phyloP scores from a whole-genome alignment of 768 basidiomycete species.

The Rhodotorula babjevae region DNA sequence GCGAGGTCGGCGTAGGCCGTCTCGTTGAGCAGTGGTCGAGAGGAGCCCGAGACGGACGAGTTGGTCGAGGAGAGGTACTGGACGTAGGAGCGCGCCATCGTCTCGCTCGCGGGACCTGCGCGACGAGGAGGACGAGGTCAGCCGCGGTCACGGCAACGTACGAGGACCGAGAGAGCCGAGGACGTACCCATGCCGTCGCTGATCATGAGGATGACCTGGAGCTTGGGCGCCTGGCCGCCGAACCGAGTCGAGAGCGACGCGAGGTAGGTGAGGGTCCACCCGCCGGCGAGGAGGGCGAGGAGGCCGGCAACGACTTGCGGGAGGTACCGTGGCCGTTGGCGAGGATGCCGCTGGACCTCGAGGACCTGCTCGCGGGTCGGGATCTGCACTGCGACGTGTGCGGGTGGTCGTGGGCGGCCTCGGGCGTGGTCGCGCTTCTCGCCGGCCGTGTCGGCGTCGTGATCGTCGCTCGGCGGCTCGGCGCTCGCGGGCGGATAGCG shows the following conservation, averaged over 20 bases:
- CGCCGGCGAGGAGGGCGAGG: not conserved
- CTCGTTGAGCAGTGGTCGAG: constrained; percentile 13
- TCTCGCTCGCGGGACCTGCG: constrained; percentile 30
- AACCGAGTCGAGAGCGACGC: constrained; percentile 10
- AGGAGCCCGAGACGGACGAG: not conserved
- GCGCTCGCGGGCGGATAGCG: not conserved
- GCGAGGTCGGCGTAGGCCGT: constrained; percentile 9
- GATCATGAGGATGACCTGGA: constrained; percentile 34
- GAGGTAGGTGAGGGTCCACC: not conserved
- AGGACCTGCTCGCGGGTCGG: not conserved
- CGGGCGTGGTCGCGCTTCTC: not conserved
- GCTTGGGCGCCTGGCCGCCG: not conserved
- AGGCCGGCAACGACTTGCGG: constrained; percentile 1
- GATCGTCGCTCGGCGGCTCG: not conserved
- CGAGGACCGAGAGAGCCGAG: not conserved
- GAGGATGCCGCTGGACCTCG: not conserved
- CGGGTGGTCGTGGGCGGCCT: too few relatives aligned
- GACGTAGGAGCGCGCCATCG: constrained; percentile 15
- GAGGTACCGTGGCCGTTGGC: not conserved
- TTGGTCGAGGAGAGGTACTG: constrained; percentile 15
- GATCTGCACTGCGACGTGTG: not conserved
- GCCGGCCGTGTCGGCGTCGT: not conserved
- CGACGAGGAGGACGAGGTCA: not conserved
- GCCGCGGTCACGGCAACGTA: not conserved
- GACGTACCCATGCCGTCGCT: constrained; percentile 25